Evolutionary conservation across 2,329 filamentous ascomycete genomes (phyloP).

Genomic region (Fusarium papillatum): DNA sequence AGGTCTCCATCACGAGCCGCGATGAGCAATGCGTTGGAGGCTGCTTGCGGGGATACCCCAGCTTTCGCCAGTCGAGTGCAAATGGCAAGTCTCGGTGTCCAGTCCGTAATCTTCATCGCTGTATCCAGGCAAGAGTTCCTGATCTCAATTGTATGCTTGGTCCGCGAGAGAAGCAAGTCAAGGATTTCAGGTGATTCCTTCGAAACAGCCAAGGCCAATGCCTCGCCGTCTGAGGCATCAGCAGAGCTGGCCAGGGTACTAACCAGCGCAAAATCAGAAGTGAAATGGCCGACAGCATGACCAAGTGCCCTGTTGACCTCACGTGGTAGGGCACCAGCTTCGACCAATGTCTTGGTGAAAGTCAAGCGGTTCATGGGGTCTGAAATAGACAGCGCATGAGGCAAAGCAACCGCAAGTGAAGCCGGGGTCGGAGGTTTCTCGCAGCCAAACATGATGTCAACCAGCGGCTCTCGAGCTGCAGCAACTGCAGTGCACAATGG

Average conservation of each 20-base stretch:
- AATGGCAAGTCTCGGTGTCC: slow-evolving; percentile 55
- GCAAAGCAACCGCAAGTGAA: slow-evolving; percentile 64
- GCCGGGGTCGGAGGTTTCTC: slow-evolving; percentile 52
- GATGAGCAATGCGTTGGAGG: slow-evolving; percentile 64
- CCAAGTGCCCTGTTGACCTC: slow-evolving; percentile 66
- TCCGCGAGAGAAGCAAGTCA: slow-evolving; percentile 57
- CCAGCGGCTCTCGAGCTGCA: slow-evolving; percentile 58
- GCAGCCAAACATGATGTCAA: slow-evolving; percentile 62
- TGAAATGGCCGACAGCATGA: slow-evolving; percentile 62
- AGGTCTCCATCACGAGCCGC: slow-evolving; percentile 68
- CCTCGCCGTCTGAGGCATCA: slow-evolving; percentile 64
- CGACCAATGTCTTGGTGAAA: slow-evolving; percentile 63
- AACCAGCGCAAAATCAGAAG: slow-evolving; percentile 64
- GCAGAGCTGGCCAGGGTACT: slow-evolving; percentile 59
- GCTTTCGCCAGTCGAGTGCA: slow-evolving; percentile 60
- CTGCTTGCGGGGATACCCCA: slow-evolving; percentile 58
- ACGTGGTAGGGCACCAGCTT: slow-evolving; percentile 60
- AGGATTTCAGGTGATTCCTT: slow-evolving; percentile 61
- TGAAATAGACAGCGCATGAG: slow-evolving; percentile 63
- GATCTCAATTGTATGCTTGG: slow-evolving; percentile 51
- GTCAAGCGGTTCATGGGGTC: slow-evolving; percentile 65
- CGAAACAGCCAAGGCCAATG: slow-evolving; percentile 60
- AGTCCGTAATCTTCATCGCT: slow-evolving; percentile 57
- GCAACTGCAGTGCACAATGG: slow-evolving; percentile 65
- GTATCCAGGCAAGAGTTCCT: slow-evolving; percentile 59